Conservation (phyloP, 129 eudicot genomes). For the Smallanthus sonchifolius region DNA sequence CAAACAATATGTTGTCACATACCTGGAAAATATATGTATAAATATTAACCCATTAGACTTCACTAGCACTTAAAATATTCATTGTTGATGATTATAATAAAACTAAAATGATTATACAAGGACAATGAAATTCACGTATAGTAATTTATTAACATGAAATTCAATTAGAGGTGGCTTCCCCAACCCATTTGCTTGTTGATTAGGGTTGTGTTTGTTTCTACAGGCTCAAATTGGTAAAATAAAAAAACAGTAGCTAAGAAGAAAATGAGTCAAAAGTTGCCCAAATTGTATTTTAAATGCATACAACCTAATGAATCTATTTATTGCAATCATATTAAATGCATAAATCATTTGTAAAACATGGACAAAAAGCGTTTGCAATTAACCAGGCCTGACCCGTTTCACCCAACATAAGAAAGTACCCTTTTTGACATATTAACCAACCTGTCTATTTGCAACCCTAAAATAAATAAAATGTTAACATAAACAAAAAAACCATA, state of each 20-base stretch:
- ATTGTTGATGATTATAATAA: not conserved
- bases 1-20: conserved; percentile 90
- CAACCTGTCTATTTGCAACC: not conserved
- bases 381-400: not conserved
- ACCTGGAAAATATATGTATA: conserved; percentile 46
- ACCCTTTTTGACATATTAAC: not conserved
- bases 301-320: not conserved
- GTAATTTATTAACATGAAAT: not conserved
- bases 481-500: not conserved
- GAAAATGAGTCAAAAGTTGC: not conserved
- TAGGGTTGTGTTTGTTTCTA: not conserved
- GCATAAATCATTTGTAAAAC: not conserved
- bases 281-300: not conserved
- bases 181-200: not conserved
- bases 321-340: not conserved
- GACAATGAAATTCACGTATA: not conserved
- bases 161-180: not conserved
- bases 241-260: too few relatives aligned
- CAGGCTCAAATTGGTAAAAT: not conserved
- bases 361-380: not conserved
- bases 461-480: not conserved
- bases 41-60: not conserved
- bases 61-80: conserved; percentile 1
- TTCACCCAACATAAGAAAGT: not conserved
- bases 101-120: not conserved